A percentile compares a stretch with the other conserved stretches of the same genome.
phyloP scores from a whole-genome alignment of 1,284 basidiomycete genomes.

The Lignosus rhinocerotis region DNA sequence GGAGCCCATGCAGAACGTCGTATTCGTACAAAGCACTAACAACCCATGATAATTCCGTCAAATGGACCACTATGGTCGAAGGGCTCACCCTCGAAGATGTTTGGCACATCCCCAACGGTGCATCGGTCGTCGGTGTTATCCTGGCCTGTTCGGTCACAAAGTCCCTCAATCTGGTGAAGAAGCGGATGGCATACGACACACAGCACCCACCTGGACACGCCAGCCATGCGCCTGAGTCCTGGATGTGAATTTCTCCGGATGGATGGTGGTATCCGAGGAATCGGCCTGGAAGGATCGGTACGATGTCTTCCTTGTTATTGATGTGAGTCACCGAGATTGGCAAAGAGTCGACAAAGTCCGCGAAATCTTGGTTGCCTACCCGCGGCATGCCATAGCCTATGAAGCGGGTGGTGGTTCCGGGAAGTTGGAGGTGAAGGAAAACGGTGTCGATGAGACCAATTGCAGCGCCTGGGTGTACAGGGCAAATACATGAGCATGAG shows the following conservation, averaged over 20 bases:
- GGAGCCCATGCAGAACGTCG: background rate
- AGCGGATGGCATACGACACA: background rate
- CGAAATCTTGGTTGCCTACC: slow-evolving; percentile 60
- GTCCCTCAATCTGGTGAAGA: background rate
- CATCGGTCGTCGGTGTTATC: slow-evolving; percentile 55
- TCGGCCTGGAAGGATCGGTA: slow-evolving; percentile 36
- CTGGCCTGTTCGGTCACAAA: slow-evolving; percentile 37
- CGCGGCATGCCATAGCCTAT: slow-evolving; percentile 58
- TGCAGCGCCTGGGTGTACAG: slow-evolving; percentile 38
- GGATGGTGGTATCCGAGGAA: slow-evolving; percentile 56
- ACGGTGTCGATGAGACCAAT: slow-evolving; percentile 48
- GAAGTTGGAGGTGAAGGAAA: slow-evolving; percentile 46
- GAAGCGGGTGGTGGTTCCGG: slow-evolving; percentile 39
- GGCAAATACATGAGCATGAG: background rate
- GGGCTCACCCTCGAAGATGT: slow-evolving; percentile 44
- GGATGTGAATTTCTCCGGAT: slow-evolving; percentile 61
- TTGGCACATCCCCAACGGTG: slow-evolving; percentile 52
- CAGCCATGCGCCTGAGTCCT: slow-evolving; percentile 47
- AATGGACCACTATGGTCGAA: slow-evolving; percentile 59
- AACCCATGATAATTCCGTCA: slow-evolving; percentile 54
- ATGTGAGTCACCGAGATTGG: slow-evolving; percentile 30
- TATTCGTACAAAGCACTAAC: slow-evolving; percentile 24
- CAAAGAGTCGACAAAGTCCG: slow-evolving; percentile 54
- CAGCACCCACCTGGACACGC: slow-evolving; percentile 24
- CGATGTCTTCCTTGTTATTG: slow-evolving; percentile 34